Evolutionary conservation across 2,329 filamentous ascomycete species (phyloP).

Genomic region (Fusarium sambucinum): DNA sequence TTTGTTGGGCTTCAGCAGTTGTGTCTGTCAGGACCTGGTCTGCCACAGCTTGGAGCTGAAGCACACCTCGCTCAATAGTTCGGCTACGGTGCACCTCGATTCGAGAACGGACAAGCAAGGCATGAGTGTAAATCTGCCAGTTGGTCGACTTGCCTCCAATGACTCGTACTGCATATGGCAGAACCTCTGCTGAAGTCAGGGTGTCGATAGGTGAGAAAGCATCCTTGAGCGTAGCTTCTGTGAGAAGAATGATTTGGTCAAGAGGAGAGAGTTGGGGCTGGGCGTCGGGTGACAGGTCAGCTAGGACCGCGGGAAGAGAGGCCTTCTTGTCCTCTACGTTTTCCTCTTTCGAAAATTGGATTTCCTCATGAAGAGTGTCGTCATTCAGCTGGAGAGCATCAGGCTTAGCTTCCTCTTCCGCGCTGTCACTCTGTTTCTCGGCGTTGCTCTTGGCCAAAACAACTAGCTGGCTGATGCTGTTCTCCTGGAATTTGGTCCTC

Average conservation of each 20-base stretch:
- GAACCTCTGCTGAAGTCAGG: conserved; percentile 90
- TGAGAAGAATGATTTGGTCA: conserved; percentile 91
- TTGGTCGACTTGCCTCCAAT: conserved; percentile 90
- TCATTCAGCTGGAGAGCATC: conserved; percentile 85
- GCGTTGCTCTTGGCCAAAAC: conserved; percentile 83
- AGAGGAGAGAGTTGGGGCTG: conserved; percentile 86
- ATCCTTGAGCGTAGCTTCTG: conserved; percentile 89
- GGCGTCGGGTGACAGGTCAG: conserved; percentile 76
- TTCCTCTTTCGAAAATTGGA: conserved; percentile 76
- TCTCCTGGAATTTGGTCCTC: conserved; percentile 82
- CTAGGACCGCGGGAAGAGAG: conserved; percentile 70
- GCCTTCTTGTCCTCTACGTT: conserved; percentile 54
- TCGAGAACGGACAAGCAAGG: conserved; percentile 86
- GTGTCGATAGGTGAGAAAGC: conserved; percentile 85
- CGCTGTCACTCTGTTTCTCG: conserved; percentile 41
- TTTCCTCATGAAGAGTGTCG: conserved; percentile 90
- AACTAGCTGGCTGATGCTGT: conserved; percentile 86
- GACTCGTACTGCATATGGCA: conserved; percentile 91
- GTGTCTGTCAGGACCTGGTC: conserved; percentile 96
- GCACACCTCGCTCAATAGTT: conserved; percentile 87
- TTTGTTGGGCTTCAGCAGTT: conserved; percentile 50
- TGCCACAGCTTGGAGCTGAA: conserved; percentile 94
- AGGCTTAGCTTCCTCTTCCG: conserved; percentile 59
- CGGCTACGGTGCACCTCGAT: conserved; percentile 90
- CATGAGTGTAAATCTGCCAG: conserved; percentile 98